Base-by-base conservation (phyloP, 768 basidiomycete species). In the Boletellus sp. region DNA sequence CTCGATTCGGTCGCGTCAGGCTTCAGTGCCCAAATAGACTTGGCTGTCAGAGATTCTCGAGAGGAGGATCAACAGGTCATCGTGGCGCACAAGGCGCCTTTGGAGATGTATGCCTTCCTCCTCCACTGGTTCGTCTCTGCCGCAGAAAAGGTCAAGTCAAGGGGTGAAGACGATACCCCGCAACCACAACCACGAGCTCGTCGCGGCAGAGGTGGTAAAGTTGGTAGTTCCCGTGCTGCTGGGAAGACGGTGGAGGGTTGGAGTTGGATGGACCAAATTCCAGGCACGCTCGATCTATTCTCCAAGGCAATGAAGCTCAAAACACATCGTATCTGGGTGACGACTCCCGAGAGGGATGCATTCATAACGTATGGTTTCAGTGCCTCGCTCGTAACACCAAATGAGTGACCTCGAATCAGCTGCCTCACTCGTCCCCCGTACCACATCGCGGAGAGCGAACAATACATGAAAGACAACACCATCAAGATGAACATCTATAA, bases 51-150 rank as follows among this genome's bases (percentile, higher is more conserved):
- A 45, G 89, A 92, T 55, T 68, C 89, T 22, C 84, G 88, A 9
- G 72, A 78, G 6, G 89, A 86, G 23, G 80, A 85, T 42, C 78
- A 83, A 50, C 75, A 85, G 49, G 72, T 75, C 2, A 76, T 79
- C 58, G 67, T 77, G 54, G 60, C 73, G 0, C 92, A 93, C 67
- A 89, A 85, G 65, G 55, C 64, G 3, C 81, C 91, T 0, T 74
- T 99, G 52, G 96, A 98, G 66, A 84, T 89, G 76, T 97, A 91
- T 66, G 88, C 87, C 7, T 97, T 98, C 65, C 72, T 97, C 22
- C 69, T 96, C n/a, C 78, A 85, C 52, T 97, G 94, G 94, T 94
- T 94, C 63, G 87, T 90, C 15, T 70, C 73, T 11, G 84, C 84
- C 0, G 87, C 84, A 1, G 93, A 95, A 68, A 87, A 85, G 56